Evolutionary conservation across 2,329 filamentous ascomycete species (phyloP).

Genomic region (Aureobasidium sp.): DNA sequence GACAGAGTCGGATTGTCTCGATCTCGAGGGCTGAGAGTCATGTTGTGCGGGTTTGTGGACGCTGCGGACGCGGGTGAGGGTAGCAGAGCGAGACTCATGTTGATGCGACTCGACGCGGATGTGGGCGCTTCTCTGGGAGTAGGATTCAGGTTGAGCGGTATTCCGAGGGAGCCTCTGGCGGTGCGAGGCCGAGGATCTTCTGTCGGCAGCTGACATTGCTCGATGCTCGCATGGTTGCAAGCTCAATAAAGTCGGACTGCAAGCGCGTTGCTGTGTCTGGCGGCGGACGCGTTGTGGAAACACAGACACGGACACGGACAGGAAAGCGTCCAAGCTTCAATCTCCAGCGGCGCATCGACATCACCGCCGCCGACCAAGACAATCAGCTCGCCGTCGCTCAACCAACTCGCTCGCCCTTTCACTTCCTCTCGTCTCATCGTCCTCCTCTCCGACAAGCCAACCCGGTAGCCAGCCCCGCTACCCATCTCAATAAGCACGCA

Average conservation of each 20-base stretch:
- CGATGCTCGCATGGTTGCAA: constrained; percentile 12
- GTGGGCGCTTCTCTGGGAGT: constrained; percentile 18
- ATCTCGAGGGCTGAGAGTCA: neutral
- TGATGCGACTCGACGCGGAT: constrained; percentile 27
- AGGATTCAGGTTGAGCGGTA: constrained; percentile 8
- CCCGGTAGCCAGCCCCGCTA: neutral
- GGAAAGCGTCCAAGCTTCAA: neutral
- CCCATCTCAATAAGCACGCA: neutral
- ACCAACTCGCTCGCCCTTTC: neutral
- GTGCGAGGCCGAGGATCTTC: constrained; percentile 22
- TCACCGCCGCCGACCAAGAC: neutral
- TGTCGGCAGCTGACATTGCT: constrained; percentile 13
- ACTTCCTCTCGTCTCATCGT: neutral
- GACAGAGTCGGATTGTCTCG: neutral
- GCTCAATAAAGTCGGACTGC: neutral
- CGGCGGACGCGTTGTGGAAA: neutral
- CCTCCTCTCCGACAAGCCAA: neutral
- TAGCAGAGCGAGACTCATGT: constrained; percentile 29
- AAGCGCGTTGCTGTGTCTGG: neutral
- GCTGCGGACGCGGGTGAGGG: constrained; percentile 28
- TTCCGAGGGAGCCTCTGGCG: constrained; percentile 28
- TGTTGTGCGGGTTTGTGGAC: constrained; percentile 30
- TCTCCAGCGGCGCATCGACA: neutral
- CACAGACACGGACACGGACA: neutral
- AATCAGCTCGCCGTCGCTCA: neutral